Evolutionary conservation across 1,284 basidiomycete species (phyloP), one percentile per base, ranked within the genome.

Genomic region (Apiotrichum gracile): DNA sequence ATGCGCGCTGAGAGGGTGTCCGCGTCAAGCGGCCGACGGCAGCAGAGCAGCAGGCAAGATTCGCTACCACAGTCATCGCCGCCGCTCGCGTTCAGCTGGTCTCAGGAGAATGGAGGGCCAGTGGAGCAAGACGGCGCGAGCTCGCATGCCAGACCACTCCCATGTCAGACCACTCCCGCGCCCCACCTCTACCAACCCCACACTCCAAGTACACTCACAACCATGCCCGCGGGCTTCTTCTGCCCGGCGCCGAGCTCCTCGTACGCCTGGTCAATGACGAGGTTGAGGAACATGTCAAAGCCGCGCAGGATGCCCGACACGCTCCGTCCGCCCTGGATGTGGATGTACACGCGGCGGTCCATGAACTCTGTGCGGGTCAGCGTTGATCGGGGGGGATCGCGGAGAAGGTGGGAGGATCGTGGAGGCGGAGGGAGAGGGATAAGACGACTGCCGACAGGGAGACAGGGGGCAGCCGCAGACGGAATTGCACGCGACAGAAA

Each of bases 281-380:
- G 82, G 76, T 99, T 99, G 73, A 99, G 79, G 80, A 99, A 99
- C 66, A 99, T 87, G 80, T 98, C 96, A 76, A 94, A 98, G 35
- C 96, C 96, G 59, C 96, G 85, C 52, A 98, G 78, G n/a, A 85
- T 86, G 53, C 94, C 96, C 76, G 89, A 91, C 66, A 98, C 87
- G 81, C 90, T 91, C 66, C 96, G 86, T 54, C 91, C 91, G 50
- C 93, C 96, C 73, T 99, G 94, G 8, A 99, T 80, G 78, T 97
- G 86, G 68, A 98, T 81, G 76, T 91, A 92, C 64, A 97, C 79
- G 65, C 87, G 88, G 80, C 97, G 96, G 83, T 99, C 96, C 89
- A 98, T 97, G 74, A 96, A 98, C 88, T 97, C 70, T 62, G 55
- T 4, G 27, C 1, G 26, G 8, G 42, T 24, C 2, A 27, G 35